phyloP scores from a whole-genome alignment of 306 rosid genomes.

The Gillenia trifoliata region DNA sequence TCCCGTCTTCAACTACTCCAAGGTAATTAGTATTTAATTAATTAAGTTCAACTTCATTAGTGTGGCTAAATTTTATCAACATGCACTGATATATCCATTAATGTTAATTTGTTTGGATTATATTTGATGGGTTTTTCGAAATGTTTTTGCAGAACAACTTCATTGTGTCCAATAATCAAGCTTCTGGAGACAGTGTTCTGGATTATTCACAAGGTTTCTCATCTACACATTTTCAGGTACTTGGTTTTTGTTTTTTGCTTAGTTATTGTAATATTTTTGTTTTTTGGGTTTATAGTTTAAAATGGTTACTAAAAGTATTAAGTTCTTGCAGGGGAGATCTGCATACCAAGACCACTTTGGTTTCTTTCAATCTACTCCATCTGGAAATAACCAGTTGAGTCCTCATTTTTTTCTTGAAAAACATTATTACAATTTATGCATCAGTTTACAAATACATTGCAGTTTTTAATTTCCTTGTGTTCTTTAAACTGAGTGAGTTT shows the following conservation, averaged over 20 bases:
- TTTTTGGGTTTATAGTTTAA: not conserved
- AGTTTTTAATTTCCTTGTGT: not conserved
- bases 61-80: not conserved
- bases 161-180: slow-evolving; percentile 36
- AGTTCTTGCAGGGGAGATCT: slow-evolving; percentile 56
- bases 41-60: not conserved
- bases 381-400: slow-evolving; percentile 63
- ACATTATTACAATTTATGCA: not conserved
- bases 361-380: slow-evolving; percentile 46
- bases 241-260: not conserved
- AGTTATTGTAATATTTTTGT: not conserved
- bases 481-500: not conserved
- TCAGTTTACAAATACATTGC: not conserved
- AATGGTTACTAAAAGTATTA: not conserved
- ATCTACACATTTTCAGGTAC: slow-evolving; percentile 75
- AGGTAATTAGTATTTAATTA: slow-evolving; percentile 33
- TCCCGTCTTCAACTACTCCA: slow-evolving; percentile 49
- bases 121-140: slow-evolving; percentile 10
- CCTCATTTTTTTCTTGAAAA: not conserved
- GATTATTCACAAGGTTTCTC: slow-evolving; percentile 82
- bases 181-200: slow-evolving; percentile 42
- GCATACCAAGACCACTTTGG: slow-evolving; percentile 59
- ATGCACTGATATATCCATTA: not conserved
- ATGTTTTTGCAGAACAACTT: slow-evolving; percentile 44
- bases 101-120: not conserved